Evolutionary conservation across 331 rosid species (phyloP).

Genomic region (Acacia concinna): DNA sequence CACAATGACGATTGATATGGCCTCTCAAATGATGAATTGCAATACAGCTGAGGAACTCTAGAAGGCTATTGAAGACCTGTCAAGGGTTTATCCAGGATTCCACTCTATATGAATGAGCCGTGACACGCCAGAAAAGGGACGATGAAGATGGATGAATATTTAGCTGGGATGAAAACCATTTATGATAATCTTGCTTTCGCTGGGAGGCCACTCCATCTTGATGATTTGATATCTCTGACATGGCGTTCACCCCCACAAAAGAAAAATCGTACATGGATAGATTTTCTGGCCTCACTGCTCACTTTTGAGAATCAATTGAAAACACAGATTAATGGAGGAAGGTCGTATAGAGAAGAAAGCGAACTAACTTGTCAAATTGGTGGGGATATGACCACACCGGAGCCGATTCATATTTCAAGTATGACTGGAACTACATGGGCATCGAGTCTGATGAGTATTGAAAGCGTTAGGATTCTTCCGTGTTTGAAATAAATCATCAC

Average conservation of each 20-base stretch:
- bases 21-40: neutral
- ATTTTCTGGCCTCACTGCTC: neutral
- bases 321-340: neutral
- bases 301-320: neutral
- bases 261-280: neutral
- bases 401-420: neutral
- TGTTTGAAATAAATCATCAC: neutral
- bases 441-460: neutral
- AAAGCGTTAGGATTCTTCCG: neutral
- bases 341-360: neutral
- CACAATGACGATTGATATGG: neutral
- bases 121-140: neutral
- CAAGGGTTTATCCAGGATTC: neutral
- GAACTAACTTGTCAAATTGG: neutral
- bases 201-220: neutral
- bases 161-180: neutral
- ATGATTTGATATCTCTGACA: neutral
- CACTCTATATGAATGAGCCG: neutral
- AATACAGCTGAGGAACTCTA: neutral
- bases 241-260: neutral
- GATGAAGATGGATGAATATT: neutral
- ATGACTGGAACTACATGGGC: neutral
- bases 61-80: neutral
- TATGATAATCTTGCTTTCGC: neutral
- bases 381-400: neutral